Percentiles rank a stretch among this genome's conserved stretches.
phyloP scores from a whole-genome alignment of 2,329 filamentous ascomycete genomes.

The Diatrype stigma region DNA sequence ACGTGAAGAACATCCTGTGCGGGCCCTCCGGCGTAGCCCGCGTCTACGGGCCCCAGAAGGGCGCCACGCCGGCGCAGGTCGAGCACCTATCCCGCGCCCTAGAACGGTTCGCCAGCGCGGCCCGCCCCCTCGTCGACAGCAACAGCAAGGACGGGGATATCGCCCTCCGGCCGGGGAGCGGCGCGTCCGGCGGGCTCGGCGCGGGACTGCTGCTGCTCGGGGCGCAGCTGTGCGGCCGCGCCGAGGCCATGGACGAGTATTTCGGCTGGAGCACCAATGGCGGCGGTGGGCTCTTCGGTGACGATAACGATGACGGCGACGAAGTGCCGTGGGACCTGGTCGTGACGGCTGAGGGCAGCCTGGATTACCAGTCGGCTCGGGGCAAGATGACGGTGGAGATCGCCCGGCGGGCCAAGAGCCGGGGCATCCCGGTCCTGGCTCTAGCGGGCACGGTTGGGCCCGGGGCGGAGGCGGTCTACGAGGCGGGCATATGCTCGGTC shows the following conservation, averaged over 20 bases:
- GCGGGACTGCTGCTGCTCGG: constrained; percentile 46
- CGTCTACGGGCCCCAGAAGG: constrained; percentile 49
- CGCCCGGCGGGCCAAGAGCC: constrained; percentile 41
- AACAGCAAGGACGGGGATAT: constrained; percentile 3
- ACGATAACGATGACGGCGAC: too few species aligned
- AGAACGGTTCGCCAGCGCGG: constrained; percentile 35
- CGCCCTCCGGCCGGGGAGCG: constrained; percentile 35
- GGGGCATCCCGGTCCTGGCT: constrained; percentile 40
- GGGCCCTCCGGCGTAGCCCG: constrained; percentile 44
- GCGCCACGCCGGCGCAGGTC: constrained; percentile 39
- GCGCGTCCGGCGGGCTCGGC: constrained; percentile 49
- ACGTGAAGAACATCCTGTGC: constrained; percentile 48
- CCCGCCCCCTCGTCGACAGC: constrained; percentile 28
- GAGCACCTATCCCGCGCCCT: constrained; percentile 38
- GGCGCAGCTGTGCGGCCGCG: constrained; percentile 40
- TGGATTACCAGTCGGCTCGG: constrained; percentile 46
- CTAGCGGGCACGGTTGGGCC: constrained; percentile 33
- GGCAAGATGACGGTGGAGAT: constrained; percentile 53
- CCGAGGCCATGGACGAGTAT: constrained; percentile 47
- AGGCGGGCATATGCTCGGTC: constrained; percentile 30
- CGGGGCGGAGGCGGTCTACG: constrained; percentile 27
- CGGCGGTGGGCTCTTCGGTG: constrained; percentile 42
- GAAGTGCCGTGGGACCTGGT: constrained; percentile 44
- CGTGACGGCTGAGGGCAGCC: constrained; percentile 48
- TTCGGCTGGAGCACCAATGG: constrained; percentile 42